These are phyloP conservation scores for Beauveria rudraprayagi DNA, from an alignment of 2,329 filamentous ascomycete genomes.

Conservation along the genomic window DNA sequence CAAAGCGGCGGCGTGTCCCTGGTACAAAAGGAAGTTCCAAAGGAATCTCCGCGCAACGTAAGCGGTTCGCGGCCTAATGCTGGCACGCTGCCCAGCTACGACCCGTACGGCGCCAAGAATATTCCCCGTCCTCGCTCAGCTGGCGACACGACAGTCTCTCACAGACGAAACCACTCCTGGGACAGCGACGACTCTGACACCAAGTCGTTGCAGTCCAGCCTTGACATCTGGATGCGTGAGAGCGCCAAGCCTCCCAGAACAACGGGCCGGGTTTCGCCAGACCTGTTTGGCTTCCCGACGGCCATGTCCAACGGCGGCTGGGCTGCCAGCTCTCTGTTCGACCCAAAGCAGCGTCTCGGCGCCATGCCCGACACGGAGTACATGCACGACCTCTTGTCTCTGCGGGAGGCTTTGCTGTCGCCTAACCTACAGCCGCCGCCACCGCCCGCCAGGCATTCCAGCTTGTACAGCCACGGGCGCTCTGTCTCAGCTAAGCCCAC, in stretches of 20 bases:
- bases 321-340: slow-evolving; percentile 41
- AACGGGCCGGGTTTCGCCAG: slow-evolving; percentile 34
- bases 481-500: slow-evolving; percentile 19
- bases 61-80: not conserved
- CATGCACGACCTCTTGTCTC: slow-evolving; percentile 38
- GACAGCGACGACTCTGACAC: slow-evolving; percentile 35
- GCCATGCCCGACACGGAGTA: slow-evolving; percentile 28
- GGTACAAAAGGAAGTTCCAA: not conserved
- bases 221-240: slow-evolving; percentile 52
- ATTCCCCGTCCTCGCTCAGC: slow-evolving; percentile 39
- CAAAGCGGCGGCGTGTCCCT: slow-evolving; percentile 8
- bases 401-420: slow-evolving; percentile 32
- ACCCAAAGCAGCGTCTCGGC: slow-evolving; percentile 21
- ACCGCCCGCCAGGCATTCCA: slow-evolving; percentile 45
- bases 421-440: slow-evolving; percentile 35
- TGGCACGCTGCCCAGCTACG: slow-evolving; percentile 1
- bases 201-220: slow-evolving; percentile 38
- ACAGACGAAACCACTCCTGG: slow-evolving; percentile 33
- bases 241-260: slow-evolving; percentile 33
- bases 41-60: not conserved
- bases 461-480: slow-evolving; percentile 40
- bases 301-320: slow-evolving; percentile 31
- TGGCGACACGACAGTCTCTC: slow-evolving; percentile 36
- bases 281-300: slow-evolving; percentile 46
- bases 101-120: slow-evolving; percentile 15